These are phyloP conservation scores for Fusarium buharicum DNA, from an alignment of 2,329 filamentous ascomycete species.

Conservation along the genomic window DNA sequence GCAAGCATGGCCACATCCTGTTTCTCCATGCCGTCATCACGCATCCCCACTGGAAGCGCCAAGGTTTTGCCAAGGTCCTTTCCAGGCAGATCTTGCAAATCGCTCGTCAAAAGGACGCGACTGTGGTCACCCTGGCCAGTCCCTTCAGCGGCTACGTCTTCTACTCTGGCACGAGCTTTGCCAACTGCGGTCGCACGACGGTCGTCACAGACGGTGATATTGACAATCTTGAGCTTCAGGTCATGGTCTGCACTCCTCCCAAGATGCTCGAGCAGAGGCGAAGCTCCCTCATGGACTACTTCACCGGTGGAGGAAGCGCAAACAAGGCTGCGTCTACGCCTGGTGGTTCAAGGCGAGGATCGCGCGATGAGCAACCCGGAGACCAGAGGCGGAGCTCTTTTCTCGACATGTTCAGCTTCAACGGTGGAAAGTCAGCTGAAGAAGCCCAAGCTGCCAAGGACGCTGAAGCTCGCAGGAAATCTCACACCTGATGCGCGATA, in stretches of 20 bases:
- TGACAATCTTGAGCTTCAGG: constrained; percentile 33
- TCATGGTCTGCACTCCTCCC: constrained; percentile 32
- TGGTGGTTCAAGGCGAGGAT: constrained; percentile 17
- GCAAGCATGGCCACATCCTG: constrained; percentile 25
- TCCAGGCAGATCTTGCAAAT: constrained; percentile 31
- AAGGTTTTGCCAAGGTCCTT: constrained; percentile 37
- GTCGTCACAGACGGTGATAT: constrained; percentile 32
- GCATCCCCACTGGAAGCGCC: constrained; percentile 35
- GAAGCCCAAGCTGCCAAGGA: constrained; percentile 7
- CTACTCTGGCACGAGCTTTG: constrained; percentile 34
- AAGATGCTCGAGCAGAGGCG: constrained; percentile 29
- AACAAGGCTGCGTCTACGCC: constrained; percentile 17
- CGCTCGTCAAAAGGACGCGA: constrained; percentile 29
- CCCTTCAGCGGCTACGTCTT: constrained; percentile 39
- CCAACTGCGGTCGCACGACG: constrained; percentile 36
- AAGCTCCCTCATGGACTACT: constrained; percentile 34
- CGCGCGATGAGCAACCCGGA: constrained; percentile 13
- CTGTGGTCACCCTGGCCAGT: constrained; percentile 26
- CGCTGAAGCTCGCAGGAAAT: constrained; percentile 27
- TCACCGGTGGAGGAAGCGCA: neutral
- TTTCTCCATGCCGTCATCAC: constrained; percentile 41
- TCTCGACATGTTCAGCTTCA: constrained; percentile 32
- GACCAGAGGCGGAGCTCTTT: constrained; percentile 32
- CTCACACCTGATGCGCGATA: constrained; percentile 6
- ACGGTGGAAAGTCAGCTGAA: neutral